Base-by-base conservation (phyloP, 208 protist species). In the Strigomonas galati region DNA sequence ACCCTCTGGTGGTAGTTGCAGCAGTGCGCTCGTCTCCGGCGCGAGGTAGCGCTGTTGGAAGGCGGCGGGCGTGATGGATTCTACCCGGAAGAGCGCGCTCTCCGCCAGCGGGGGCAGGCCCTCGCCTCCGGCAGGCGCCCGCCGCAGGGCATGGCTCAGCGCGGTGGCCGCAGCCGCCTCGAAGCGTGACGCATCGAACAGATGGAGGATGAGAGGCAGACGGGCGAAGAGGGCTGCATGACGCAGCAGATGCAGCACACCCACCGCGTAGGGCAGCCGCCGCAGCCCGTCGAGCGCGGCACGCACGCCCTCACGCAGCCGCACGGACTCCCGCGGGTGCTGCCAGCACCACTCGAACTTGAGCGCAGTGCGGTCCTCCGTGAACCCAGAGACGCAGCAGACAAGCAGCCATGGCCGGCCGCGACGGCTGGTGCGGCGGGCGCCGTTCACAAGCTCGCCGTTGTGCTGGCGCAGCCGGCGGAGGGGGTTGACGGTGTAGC, bases 281-380 rank as follows among this genome's bases (percentile, higher is more conserved):
- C 75, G 74, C 23, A 87, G 72, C 14, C 81, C 81, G 1, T 67
- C 49, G 26, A 89, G 52, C 35, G 60, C 24, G 7, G 51, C 62
- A 0, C 55, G 43, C 21, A 49, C 44, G 23, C 21, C 28, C 9
- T 19, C 28, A 12, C 30, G 31, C 32, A 91, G 72, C 23, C 73
- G 72, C 3, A 74, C 62, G 1, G 91, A 89, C 55, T 78, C 78
- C 21, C 27, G 69, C 10, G 93, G 93, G 73, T 98, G 70, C 75
- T 97, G 92, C 94, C 94, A 98, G 61, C 84, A 86, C 94, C 95
- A 98, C 80, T 98, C 96, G 59, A 98, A 98, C 74, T 98, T 95
- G 21, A 98, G 79, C 23, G 94, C 96, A 7, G 81, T 67, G 27
- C 81, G 78, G 56, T 98, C 89, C 64, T 93, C 85, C 0, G 87